Base-by-base conservation (phyloP, 371 early-diverging fungal genomes). In the Homolaphlyctis polyrhiza region DNA sequence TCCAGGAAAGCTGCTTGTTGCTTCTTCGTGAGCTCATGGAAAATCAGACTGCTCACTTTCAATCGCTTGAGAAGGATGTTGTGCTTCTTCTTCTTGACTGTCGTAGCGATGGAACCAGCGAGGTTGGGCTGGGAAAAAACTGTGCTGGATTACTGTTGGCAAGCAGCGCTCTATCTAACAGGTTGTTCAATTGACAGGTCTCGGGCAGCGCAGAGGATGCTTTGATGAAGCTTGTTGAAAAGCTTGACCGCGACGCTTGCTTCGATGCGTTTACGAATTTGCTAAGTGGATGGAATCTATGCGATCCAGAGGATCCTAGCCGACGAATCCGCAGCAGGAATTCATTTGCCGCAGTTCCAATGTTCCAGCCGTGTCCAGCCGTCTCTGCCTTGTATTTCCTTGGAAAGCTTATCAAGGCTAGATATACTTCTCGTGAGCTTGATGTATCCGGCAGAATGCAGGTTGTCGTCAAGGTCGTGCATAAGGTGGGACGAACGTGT, bases 201-300 rank as follows among this genome's bases (percentile, higher is more conserved):
- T 51, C 52, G 6, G 52, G 52, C 25, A 51, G 52, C 32, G 52
- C 52, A 6, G 52, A 51, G 8, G 52, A 11, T 14, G 52, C n/a
- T 21, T 27, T 51, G 25, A 32, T 8, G 11, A 6, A 14, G 11
- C 11, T 21, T 11, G 27, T 51, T 6, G 11, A 51, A 51, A 21
- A 6, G 8, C 52, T 51, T 51, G 52, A 51, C 32, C 52, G 14
- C 25, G 11, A 51, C 27, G 52, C 52, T 6, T 21, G 11, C 14
- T 21, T 51, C 27, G 52, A 6, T 28, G 52, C 52, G 52, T 21
- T 51, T 6, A 6, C 27, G 11, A 21, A 27, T 21, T 14, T 51
- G 25, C 32, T 51, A 21, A 14, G 8, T 25, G 32, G 11, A 27
- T 51, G 52, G 52, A 6, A 21, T 11, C n/a, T 51, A 6, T 6